These are phyloP conservation scores for Catharanthus roseus DNA, from an alignment of 257 asterid species.

Conservation along the genomic window DNA sequence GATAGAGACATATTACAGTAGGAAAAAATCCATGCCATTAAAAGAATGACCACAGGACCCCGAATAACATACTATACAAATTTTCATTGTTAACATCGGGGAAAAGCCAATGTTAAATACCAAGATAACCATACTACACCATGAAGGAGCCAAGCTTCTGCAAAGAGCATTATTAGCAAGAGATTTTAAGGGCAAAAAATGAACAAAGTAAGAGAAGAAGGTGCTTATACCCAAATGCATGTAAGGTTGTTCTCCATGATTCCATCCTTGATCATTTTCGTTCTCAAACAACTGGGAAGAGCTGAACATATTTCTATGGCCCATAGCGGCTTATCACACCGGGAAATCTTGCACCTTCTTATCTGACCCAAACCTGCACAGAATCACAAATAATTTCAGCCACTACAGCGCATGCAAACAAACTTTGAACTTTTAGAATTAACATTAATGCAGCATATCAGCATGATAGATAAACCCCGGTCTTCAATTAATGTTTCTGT, in stretches of 20 bases:
- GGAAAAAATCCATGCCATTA: not conserved
- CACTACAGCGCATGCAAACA: not conserved
- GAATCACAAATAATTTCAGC: slow-evolving; percentile 1
- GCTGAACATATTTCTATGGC: slow-evolving; percentile 54
- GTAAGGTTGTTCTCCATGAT: slow-evolving; percentile 50
- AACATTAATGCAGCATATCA: not conserved
- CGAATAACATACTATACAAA: not conserved
- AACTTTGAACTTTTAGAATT: not conserved
- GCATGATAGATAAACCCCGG: not conserved
- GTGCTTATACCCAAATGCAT: slow-evolving; percentile 45
- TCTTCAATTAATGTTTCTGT: not conserved
- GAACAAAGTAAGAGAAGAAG: slow-evolving; percentile 7
- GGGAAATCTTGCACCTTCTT: not conserved
- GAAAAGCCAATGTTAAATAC: not conserved
- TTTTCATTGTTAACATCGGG: not conserved
- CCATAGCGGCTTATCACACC: slow-evolving; percentile 31
- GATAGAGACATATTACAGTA: too few species aligned
- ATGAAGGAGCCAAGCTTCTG: not conserved
- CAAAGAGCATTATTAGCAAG: not conserved
- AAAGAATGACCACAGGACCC: not conserved
- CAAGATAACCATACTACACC: not conserved
- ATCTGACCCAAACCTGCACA: slow-evolving; percentile 17
- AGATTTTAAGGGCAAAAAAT: slow-evolving; percentile 5
- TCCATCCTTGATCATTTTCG: slow-evolving; percentile 59
- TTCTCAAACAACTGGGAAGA: slow-evolving; percentile 51